Conservation (phyloP, 441 rosid species). For the Cnidoscolus chayamansa region DNA sequence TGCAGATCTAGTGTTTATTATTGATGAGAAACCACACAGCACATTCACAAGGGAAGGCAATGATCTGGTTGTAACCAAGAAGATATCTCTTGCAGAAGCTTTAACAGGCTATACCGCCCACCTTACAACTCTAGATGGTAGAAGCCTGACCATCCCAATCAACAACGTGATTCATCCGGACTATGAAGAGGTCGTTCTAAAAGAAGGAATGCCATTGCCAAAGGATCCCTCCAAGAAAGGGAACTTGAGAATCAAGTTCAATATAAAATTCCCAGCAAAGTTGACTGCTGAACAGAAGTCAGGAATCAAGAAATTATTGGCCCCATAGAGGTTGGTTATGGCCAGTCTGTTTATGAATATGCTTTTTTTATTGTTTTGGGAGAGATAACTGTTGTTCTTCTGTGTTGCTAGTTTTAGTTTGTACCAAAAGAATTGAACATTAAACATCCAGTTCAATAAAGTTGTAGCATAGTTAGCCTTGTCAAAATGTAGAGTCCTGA, state of each 20-base stretch:
- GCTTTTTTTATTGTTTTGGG: background rate
- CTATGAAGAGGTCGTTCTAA: constrained; percentile 61
- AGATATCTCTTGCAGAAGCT: constrained; percentile 60
- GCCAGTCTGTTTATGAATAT: constrained; percentile 12
- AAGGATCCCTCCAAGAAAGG: constrained; percentile 62
- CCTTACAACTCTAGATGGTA: constrained; percentile 59
- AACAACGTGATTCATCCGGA: constrained; percentile 57
- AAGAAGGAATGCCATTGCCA: constrained; percentile 74
- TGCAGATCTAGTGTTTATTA: constrained; percentile 58
- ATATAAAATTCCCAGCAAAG: constrained; percentile 57
- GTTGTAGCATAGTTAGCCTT: background rate
- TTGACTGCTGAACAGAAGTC: constrained; percentile 63
- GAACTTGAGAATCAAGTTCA: constrained; percentile 62
- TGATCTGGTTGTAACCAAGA: constrained; percentile 55
- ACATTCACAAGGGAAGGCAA: constrained; percentile 70
- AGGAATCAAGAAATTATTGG: constrained; percentile 58
- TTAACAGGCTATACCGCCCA: constrained; percentile 53
- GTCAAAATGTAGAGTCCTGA: too few relatives aligned
- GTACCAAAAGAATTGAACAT: background rate
- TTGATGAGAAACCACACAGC: constrained; percentile 75
- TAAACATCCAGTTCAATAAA: background rate
- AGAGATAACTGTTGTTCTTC: background rate
- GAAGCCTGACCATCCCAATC: constrained; percentile 48
- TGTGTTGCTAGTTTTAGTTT: background rate
- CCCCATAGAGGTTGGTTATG: constrained; percentile 15